Base-by-base conservation (phyloP, 257 asterid species). In the Ilex asprella region DNA sequence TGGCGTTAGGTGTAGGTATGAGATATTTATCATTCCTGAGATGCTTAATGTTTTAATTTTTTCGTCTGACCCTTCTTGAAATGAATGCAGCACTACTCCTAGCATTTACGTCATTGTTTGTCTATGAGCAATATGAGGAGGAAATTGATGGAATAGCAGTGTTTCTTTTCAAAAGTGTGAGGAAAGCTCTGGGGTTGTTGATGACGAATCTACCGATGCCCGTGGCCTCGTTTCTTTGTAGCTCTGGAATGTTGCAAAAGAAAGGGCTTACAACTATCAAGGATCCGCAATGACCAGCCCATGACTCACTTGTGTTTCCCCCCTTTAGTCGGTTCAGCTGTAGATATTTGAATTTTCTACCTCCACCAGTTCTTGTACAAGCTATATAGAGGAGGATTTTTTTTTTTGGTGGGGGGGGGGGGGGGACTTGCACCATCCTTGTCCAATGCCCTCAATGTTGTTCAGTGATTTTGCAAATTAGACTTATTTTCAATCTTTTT, bases 121-220 rank as follows among this genome's bases (percentile, higher is more conserved):
- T 87, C 41, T 93, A 83, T 51, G 97, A 89, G 78, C 99, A 93
- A 83, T 93, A 85, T 11, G 96, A 87, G 78, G 85, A 70, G 73
- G 94, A 82, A 73, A 70, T 93, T 39, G 95, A 87, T 57, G 79
- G 72, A 61, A 61, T 59, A 16, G 66, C 63, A 30, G 13, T 43
- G 47, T 43, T 66, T 16, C 30, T 50, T 15, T 62, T 60, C 67
- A 69, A 65, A 66, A 58, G 55, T 49, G 62, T 39, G 4, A 46
- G 16, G 60, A 55, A 56, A 55, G 64, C 39, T 21, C 35, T 64
- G 56, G 56, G 54, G 9, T 67, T 49, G n/a, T 68, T 60, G 72
- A 65, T 61, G 27, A 60, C 51, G 64, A 52, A 46, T 44, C 60
- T 66, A 32, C 76, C 64, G 21, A 46, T 60, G 53, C 63, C 67